phyloP scores from a whole-genome alignment of 768 basidiomycete genomes.

The Tricholoma terreum region DNA sequence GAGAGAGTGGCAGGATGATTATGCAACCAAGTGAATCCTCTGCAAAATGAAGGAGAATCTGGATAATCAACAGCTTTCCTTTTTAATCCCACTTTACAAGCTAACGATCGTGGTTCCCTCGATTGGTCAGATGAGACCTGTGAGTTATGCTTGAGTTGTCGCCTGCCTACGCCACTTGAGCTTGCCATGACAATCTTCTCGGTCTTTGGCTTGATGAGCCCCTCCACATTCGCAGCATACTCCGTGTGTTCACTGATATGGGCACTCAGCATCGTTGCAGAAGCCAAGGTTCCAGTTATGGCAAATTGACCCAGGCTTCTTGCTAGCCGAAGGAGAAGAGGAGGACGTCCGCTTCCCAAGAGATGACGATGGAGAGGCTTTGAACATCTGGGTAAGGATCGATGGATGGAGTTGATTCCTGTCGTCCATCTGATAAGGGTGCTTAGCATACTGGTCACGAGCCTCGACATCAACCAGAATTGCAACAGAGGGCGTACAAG shows the following conservation, averaged over 20 bases:
- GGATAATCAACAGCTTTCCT: neutral
- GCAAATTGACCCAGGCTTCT: neutral
- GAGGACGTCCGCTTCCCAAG: neutral
- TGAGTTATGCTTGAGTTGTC: no score
- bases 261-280: neutral
- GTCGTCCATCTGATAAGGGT: conserved; percentile 12
- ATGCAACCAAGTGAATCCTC: neutral
- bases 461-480: no score
- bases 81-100: neutral
- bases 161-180: no score
- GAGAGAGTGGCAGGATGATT: neutral
- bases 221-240: neutral
- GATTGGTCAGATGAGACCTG: neutral
- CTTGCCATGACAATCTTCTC: neutral
- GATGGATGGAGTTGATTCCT: neutral
- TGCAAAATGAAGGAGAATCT: neutral
- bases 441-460: no score
- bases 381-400: neutral
- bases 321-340: neutral
- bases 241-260: no score
- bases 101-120: neutral
- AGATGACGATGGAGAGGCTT: neutral
- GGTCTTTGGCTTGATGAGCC: neutral
- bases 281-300: neutral
- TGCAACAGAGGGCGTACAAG: no score